These are phyloP conservation scores for Sechiopsis laciniata DNA, from an alignment of 306 rosid genomes.

Conservation along the genomic window DNA sequence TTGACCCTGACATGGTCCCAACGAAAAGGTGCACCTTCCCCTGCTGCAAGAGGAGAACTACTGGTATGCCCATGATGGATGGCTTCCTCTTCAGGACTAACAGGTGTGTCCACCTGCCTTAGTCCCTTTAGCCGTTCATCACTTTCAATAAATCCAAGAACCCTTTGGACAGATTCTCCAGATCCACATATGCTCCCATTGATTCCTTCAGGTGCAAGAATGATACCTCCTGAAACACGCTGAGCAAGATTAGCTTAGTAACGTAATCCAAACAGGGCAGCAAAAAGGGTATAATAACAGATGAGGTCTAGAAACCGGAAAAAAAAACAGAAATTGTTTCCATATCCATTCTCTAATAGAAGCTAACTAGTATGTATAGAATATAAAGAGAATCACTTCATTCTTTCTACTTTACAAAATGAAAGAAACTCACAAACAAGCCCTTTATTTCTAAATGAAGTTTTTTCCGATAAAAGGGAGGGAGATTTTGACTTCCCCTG, in stretches of 20 bases:
- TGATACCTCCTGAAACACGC: constrained; percentile 93
- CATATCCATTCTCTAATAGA: neutral
- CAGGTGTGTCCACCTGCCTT: constrained; percentile 73
- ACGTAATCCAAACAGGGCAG: constrained; percentile 23
- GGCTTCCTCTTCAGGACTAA: constrained; percentile 38
- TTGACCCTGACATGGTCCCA: constrained; percentile 99
- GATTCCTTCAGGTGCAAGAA: constrained; percentile 86
- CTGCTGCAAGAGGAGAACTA: constrained; percentile 81
- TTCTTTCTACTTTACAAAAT: neutral
- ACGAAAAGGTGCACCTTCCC: constrained; percentile 83
- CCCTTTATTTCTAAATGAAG: too few species aligned
- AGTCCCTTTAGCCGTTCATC: constrained; percentile 55
- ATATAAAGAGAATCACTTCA: neutral
- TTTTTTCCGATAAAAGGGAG: too few species aligned
- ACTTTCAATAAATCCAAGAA: constrained; percentile 59
- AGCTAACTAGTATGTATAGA: neutral
- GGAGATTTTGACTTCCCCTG: too few species aligned
- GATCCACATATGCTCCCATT: constrained; percentile 92
- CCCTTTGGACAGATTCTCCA: constrained; percentile 63
- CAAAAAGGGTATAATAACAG: neutral
- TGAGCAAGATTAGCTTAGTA: constrained; percentile 67
- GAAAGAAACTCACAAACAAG: too few species aligned
- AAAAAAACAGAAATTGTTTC: neutral
- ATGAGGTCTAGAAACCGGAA: neutral
- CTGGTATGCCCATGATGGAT: constrained; percentile 19